These are phyloP conservation scores for Ustilago curta DNA, from an alignment of 1,284 basidiomycete genomes.

Conservation along the genomic window DNA sequence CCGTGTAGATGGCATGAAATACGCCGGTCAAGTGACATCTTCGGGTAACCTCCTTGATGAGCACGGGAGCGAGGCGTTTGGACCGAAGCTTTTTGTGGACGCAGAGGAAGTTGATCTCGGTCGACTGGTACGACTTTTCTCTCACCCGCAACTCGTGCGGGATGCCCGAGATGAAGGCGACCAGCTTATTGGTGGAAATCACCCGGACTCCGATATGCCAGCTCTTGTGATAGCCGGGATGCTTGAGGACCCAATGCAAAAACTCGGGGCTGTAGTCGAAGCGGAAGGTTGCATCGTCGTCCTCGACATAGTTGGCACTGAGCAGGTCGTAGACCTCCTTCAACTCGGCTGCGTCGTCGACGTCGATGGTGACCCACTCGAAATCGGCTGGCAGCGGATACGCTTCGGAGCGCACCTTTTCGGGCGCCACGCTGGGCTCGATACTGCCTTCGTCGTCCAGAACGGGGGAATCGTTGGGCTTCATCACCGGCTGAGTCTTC, in stretches of 20 bases:
- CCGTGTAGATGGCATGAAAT: slow-evolving; percentile 98
- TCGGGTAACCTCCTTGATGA: slow-evolving; percentile 98
- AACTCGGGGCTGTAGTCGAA: slow-evolving; percentile 98
- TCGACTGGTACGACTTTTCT: slow-evolving; percentile 55
- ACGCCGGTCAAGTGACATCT: slow-evolving; percentile 88
- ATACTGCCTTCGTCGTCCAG: slow-evolving; percentile 81
- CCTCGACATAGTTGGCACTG: slow-evolving; percentile 95
- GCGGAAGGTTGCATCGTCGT: slow-evolving; percentile 92
- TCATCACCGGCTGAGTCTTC: slow-evolving; percentile 80
- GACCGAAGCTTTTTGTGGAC: slow-evolving; percentile 97
- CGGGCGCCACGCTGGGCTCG: slow-evolving; percentile 81
- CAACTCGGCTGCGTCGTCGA: slow-evolving; percentile 80
- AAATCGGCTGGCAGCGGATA: slow-evolving; percentile 92
- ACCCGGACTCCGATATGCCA: slow-evolving; percentile 98
- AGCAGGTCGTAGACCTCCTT: slow-evolving; percentile 93
- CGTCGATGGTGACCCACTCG: slow-evolving; percentile 88
- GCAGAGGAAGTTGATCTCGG: slow-evolving; percentile 98
- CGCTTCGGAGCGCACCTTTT: slow-evolving; percentile 86
- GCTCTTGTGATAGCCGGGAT: slow-evolving; percentile 90
- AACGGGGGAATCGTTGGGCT: slow-evolving; percentile 73
- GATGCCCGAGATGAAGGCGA: slow-evolving; percentile 98
- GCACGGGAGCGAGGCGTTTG: slow-evolving; percentile 92
- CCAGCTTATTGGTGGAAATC: slow-evolving; percentile 81
- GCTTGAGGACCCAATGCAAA: slow-evolving; percentile 91
- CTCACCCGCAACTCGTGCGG: slow-evolving; percentile 72